Percentiles rank a stretch among this genome's conserved stretches.
Conservation (phyloP, 495 filamentous ascomycete species). For the Podospora pseudoanserina region DNA sequence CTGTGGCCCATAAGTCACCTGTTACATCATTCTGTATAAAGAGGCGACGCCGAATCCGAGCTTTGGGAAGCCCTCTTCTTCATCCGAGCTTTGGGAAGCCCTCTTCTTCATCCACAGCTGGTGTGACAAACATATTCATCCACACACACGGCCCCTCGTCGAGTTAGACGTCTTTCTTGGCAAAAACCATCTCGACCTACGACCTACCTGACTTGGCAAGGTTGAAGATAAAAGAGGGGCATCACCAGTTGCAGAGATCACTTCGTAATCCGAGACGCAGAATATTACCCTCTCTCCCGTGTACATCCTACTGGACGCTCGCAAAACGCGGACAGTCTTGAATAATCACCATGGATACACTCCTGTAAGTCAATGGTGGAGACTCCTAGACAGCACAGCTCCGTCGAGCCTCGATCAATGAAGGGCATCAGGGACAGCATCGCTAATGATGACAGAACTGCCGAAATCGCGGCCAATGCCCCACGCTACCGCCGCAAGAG, state of each 20-base stretch:
- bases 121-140: not conserved
- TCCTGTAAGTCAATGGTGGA: constrained; percentile 58
- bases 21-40: not conserved
- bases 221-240: not conserved
- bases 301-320: not conserved
- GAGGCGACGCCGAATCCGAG: not conserved
- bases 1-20: not conserved
- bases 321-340: not conserved
- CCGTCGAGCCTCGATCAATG: not conserved
- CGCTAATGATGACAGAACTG: constrained; percentile 54
- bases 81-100: not conserved
- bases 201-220: not conserved
- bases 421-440: not conserved
- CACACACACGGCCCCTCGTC: not conserved
- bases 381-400: not conserved
- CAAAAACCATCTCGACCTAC: not conserved
- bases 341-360: constrained; percentile 63
- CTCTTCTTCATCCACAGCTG: not conserved
- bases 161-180: not conserved
- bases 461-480: constrained; percentile 82
- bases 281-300: not conserved
- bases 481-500: constrained; percentile 79
- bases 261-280: not conserved
- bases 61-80: not conserved
- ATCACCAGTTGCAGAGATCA: not conserved